phyloP scores from a whole-genome alignment of 2,329 filamentous ascomycete species.

The Claviceps sp. region DNA sequence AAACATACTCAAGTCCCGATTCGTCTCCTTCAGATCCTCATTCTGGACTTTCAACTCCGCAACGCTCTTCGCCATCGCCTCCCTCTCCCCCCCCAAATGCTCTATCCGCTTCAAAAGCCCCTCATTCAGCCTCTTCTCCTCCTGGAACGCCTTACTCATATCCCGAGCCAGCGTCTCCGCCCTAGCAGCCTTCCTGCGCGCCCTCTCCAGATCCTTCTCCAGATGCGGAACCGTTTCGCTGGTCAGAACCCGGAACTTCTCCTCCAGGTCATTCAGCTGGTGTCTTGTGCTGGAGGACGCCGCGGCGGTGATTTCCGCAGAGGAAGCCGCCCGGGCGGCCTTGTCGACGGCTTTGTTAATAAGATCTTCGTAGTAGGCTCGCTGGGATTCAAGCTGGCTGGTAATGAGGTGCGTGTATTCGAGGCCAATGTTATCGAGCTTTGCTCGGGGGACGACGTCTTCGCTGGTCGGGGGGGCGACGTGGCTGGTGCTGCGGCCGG shows the following conservation, averaged over 20 bases:
- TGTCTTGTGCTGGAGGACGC: conserved; percentile 35
- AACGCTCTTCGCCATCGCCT: conserved; percentile 42
- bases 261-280: conserved; percentile 38
- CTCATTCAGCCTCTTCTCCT: conserved; percentile 76
- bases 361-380: conserved; percentile 87
- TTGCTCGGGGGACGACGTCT: conserved; percentile 58
- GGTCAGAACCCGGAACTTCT: conserved; percentile 30
- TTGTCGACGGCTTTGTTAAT: conserved; percentile 83
- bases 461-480: conserved; percentile 27
- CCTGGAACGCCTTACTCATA: conserved; percentile 62
- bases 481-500: conserved; percentile 32
- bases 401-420: conserved; percentile 93
- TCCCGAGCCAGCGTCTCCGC: conserved; percentile 63
- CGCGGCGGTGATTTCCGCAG: conserved; percentile 47
- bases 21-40: conserved; percentile 68
- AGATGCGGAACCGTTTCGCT: conserved; percentile 49
- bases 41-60: conserved; percentile 47
- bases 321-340: conserved; percentile 56
- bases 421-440: conserved; percentile 65
- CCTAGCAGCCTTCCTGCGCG: conserved; percentile 54
- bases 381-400: conserved; percentile 82
- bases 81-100: conserved; percentile 52
- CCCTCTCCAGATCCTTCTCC: conserved; percentile 59
- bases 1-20: conserved; percentile 76
- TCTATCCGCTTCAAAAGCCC: conserved; percentile 72